Evolutionary conservation across 805 yeast species (phyloP), one percentile per base, ranked within the genome.

Genomic region (Sugiyamaella valdiviana): DNA sequence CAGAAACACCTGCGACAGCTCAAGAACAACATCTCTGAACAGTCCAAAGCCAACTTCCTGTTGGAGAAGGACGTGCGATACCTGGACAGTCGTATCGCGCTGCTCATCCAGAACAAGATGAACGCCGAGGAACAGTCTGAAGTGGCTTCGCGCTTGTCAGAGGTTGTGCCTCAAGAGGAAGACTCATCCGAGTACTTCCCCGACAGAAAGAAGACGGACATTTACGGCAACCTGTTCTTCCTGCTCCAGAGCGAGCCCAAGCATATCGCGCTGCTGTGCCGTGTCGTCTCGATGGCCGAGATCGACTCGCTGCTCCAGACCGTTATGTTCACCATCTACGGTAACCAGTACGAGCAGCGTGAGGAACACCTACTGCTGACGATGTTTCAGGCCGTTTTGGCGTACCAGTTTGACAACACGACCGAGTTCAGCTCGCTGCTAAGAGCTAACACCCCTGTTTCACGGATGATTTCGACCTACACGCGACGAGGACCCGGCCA

Each of bases 291-390:
- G 6, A 57, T 67, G 62, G 55, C 62, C 5, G 71, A 68, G 44
- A 65, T 68, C 40, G 72, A 68, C 46, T 63, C 63, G 5, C 57
- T 68, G 44, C 58, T 68, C 7, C 70, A 66, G 42, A 67, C 69
- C 4, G 68, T 68, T 51, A 68, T 68, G 70, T 68, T 67, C 54
- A 64, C 66, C 9, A 60, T 68, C 39, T 69, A 62, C 49, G 72
- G 72, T n/a, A 68, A 68, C 51, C 72, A 68, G 53, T 66, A 67
- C 53, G 71, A 67, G 48, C 65, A 64, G 50, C 63, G 71, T 22
- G 72, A 68, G 53, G 72, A 68, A 58, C 68, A 64, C 42, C 51
- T 67, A 40, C 47, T 66, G 46, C 55, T 68, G 38, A 55, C 65
- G n/a, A 62, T 68, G 66, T 65, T 68, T 44, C 70, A 65, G 50